A percentile compares a stretch with the other conserved stretches of the same genome.
These are phyloP conservation scores for Malus hybrid DNA, from an alignment of 331 rosid genomes.

Conservation along the genomic window DNA sequence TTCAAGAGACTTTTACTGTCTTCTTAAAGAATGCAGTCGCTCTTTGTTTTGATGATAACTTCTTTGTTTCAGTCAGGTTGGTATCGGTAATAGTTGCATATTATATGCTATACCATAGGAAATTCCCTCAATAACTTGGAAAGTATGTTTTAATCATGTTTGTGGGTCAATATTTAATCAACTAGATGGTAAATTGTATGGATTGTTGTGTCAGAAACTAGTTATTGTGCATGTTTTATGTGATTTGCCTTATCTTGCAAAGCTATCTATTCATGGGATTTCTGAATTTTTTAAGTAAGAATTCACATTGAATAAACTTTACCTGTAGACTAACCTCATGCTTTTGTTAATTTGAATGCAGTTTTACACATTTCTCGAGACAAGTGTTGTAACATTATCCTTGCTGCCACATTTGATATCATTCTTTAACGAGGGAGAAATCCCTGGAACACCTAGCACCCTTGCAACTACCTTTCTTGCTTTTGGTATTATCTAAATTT, in stretches of 20 bases:
- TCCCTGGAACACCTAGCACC: constrained; percentile 92
- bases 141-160: background rate
- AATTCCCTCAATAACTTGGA: background rate
- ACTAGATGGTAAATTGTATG: background rate
- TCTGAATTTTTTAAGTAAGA: background rate
- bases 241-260: background rate
- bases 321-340: constrained; percentile 3
- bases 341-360: constrained; percentile 37
- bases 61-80: background rate
- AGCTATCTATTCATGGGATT: background rate
- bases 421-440: constrained; percentile 89
- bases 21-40: background rate
- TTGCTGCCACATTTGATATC: constrained; percentile 80
- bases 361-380: constrained; percentile 99
- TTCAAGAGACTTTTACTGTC: background rate
- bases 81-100: background rate
- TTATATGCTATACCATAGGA: background rate
- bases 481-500: constrained; percentile 51
- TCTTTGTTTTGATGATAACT: background rate
- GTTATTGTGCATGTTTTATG: background rate
- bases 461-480: constrained; percentile 99
- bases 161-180: background rate
- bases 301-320: background rate
- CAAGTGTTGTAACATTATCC: constrained; percentile 74
- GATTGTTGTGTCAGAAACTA: background rate